Base-by-base conservation (phyloP, 2,329 filamentous ascomycete genomes). In the Pyricularia sp. region DNA sequence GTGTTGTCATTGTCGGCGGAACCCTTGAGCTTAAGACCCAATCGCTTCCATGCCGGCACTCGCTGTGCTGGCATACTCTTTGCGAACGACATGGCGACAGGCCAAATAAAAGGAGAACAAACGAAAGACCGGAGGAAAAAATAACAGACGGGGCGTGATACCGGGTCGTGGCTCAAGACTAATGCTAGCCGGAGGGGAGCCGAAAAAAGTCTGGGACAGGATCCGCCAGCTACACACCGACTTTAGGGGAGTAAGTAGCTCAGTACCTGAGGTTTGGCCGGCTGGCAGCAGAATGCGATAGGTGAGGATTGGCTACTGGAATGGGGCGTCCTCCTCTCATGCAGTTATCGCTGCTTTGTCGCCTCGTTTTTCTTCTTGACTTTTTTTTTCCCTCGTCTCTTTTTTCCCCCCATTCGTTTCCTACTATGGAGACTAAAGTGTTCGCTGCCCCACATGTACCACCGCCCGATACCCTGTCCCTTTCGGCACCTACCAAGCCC, bases 11-110 rank as follows among this genome's bases (percentile, higher is more conserved):
- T n/a, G 20, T 55, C 42, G 9, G 68, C 30, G 65, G 78, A 70
- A 70, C 75, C 77, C 78, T 87, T 88, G 78, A 87, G 85, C 81
- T 87, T 87, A 76, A 88, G 83, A 78, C 86, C 86, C 81, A 87
- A 83, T 81, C 84, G 83, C 76, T 88, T 88, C 85, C 86, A 88
- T 72, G 85, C 85, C 69, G 86, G 85, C 71, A 84, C 79, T 73
- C 80, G 80, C 76, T 81, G 80, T 71, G 78, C 75, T 78, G 80
- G 79, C 79, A 81, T 78, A 74, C 75, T 77, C 73, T 78, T 77
- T 73, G 76, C 61, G 61, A 71, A 68, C 64, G 63, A 67, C 68
- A 70, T 59, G 68, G 69, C 64, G 61, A 67, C 42, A 33, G 66
- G 63, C 66, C 61, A 69, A 69, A 64, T 69, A 70, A 70, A 71